Evolutionary conservation across 2,329 filamentous ascomycete species (phyloP), one percentile per base, ranked within the genome.

Genomic region (Talaromyces albobiverticillius): DNA sequence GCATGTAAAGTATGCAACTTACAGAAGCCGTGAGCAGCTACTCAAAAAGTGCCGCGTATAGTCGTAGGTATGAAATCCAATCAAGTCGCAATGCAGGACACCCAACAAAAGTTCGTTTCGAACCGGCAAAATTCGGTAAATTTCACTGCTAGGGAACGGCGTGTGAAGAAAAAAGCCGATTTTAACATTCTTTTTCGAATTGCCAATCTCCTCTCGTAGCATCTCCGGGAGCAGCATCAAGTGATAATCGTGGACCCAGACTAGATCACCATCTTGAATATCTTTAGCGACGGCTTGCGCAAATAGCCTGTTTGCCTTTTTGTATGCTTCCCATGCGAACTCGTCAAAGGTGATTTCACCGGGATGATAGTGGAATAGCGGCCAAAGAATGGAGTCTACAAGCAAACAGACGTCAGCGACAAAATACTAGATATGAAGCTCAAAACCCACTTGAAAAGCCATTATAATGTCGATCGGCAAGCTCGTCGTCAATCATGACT

Each of bases 201-300:
- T 72, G 56, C 87, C 87, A 54, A 95, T 85, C 71, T 93, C 89
- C 66, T 95, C 88, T 57, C 92, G 89, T 55, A 96, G 81, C 90
- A 96, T 94, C 66, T 91, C 84, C 32, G 92, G 92, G 26, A 96
- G 81, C 23, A 96, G 84, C 90, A 96, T 96, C 57, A 96, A 79
- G 73, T 96, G 92, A 75, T 96, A 96, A 74, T 96, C 92, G 73
- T 96, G 92, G 6, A 96, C 89, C 92, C 92, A 96, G 65, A 96
- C 86, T 62, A 95, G 77, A 72, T 96, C 92, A 56, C 90, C 90
- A 67, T 96, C 91, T 69, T 90, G 83, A 13, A 96, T 88, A 61
- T 95, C 89, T 62, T 86, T 85, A 53, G 88, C 86, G 62, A 96
- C 86, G 22, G 87, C 86, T 75, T 91, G 86, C 56, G 93, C 92